Conservation (phyloP, 2,329 filamentous ascomycete genomes). For the Penicillium janthinellum region DNA sequence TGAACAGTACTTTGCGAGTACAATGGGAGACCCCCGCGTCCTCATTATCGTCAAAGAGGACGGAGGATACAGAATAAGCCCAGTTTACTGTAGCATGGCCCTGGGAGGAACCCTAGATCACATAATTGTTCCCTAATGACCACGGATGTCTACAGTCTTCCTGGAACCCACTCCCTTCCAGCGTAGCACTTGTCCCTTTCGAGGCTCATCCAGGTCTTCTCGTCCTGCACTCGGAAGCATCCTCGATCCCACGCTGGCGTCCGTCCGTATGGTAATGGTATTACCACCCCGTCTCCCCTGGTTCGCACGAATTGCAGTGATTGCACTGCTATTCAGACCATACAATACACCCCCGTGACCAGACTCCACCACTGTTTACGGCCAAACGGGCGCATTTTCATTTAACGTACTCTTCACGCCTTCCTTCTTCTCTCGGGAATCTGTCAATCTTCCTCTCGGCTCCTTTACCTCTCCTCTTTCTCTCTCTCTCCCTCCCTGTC, state of each 20-base stretch:
- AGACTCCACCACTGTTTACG: conserved; percentile 29
- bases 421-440: neutral
- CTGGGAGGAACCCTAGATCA: too few species aligned
- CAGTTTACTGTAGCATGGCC: neutral
- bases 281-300: conserved; percentile 8
- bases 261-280: conserved; percentile 20
- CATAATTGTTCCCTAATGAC: neutral
- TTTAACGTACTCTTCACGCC: conserved; percentile 16
- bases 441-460: conserved; percentile 1
- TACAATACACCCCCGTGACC: conserved; percentile 22
- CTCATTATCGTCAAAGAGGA: neutral
- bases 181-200: conserved; percentile 15
- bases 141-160: neutral
- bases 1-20: neutral
- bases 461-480: conserved; percentile 5
- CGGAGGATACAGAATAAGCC: neutral
- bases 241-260: conserved; percentile 25
- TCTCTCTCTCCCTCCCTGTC: conserved; percentile 1
- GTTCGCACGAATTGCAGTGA: too few species aligned
- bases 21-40: neutral
- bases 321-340: neutral
- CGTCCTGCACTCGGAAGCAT: conserved; percentile 28
- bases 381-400: conserved; percentile 20
- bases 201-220: neutral
- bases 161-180: neutral